phyloP scores from a whole-genome alignment of 345 rosid genomes.

The Pistacia atlantica region DNA sequence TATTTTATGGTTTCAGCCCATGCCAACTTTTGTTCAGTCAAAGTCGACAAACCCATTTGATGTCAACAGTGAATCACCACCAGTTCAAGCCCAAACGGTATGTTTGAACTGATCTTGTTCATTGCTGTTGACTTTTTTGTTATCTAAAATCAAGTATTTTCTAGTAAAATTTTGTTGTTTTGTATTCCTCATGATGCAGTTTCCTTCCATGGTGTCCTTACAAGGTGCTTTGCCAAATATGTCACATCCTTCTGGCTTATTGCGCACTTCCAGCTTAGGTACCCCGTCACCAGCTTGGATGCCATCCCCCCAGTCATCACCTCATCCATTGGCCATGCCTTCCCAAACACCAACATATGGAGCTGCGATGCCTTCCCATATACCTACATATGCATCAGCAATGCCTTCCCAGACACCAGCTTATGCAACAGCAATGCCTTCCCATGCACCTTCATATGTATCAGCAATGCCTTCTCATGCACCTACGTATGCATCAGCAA shows the following conservation, averaged over 20 bases:
- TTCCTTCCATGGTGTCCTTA: conserved; percentile 73
- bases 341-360: conserved; percentile 42
- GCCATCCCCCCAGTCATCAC: conserved; percentile 34
- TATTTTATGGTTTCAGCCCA: conserved; percentile 45
- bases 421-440: conserved; percentile 37
- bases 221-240: conserved; percentile 65
- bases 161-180: not conserved
- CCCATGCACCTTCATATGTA: conserved; percentile 42
- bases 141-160: not conserved
- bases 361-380: conserved; percentile 47
- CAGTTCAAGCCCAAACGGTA: conserved; percentile 62
- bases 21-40: conserved; percentile 54
- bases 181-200: conserved; percentile 45
- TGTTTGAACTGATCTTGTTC: conserved; percentile 23
- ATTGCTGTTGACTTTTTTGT: not conserved
- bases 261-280: conserved; percentile 47
- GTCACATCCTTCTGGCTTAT: conserved; percentile 47
- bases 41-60: conserved; percentile 90
- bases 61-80: conserved; percentile 45
- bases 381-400: conserved; percentile 35
- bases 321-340: conserved; percentile 46
- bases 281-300: conserved; percentile 52
- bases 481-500: conserved; percentile 37
- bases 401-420: conserved; percentile 43
- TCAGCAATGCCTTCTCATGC: conserved; percentile 48